These are phyloP conservation scores for Penicillium diatomitis DNA, from an alignment of 495 filamentous ascomycete genomes.

Conservation along the genomic window DNA sequence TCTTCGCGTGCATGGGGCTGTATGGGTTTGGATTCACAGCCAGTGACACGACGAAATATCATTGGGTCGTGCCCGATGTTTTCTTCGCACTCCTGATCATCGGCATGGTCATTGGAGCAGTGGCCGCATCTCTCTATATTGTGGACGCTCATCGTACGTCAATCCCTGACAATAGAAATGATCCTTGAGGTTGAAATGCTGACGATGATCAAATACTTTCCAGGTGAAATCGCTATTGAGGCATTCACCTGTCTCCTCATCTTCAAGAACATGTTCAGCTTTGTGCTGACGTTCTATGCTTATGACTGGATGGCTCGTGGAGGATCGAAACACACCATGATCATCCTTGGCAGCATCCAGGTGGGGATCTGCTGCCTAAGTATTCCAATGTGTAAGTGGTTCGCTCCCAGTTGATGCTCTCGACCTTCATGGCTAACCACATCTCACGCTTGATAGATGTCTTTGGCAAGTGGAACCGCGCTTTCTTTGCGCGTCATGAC, in stretches of 20 bases:
- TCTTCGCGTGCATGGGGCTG: slow-evolving; percentile 69
- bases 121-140: slow-evolving; percentile 80
- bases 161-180: not conserved
- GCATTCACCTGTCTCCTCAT: slow-evolving; percentile 84
- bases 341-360: slow-evolving; percentile 65
- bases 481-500: slow-evolving; percentile 62
- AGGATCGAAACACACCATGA: slow-evolving; percentile 56
- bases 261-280: slow-evolving; percentile 91
- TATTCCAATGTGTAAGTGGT: slow-evolving; percentile 67
- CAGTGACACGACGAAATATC: slow-evolving; percentile 48
- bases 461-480: slow-evolving; percentile 69
- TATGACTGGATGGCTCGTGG: slow-evolving; percentile 66
- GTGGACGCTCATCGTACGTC: slow-evolving; percentile 82
- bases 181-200: too few relatives aligned
- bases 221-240: slow-evolving; percentile 77
- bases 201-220: too few relatives aligned
- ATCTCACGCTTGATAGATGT: slow-evolving; percentile 45
- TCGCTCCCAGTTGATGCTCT: not conserved
- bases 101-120: slow-evolving; percentile 87
- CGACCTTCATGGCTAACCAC: not conserved
- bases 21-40: slow-evolving; percentile 75
- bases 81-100: slow-evolving; percentile 71
- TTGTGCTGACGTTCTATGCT: slow-evolving; percentile 71
- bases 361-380: slow-evolving; percentile 61
- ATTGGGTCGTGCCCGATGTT: slow-evolving; percentile 63